Evolutionary conservation across 371 early-diverging fungal species (phyloP), one percentile per base, ranked within the genome.

Genomic region (Mucor plumbeus): DNA sequence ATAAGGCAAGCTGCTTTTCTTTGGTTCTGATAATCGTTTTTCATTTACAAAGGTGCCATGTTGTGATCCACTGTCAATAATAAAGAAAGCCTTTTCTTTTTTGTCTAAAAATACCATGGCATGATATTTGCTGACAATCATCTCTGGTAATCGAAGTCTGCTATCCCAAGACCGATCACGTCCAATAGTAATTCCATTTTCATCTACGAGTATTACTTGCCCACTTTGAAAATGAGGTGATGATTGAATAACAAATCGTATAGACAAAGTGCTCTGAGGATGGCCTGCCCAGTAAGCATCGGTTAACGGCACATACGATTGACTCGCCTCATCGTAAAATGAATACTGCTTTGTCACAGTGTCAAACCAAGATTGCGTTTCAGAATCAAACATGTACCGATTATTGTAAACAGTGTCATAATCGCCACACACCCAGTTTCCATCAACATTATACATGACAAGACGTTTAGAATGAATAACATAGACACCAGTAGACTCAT

Each of bases 101-200:
- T 61, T 64, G 39, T 74, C 61, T 8, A 71, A 61, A 59, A 68
- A 83, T 7, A 83, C 65, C 31, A 74, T 74, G 50, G 81, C 80
- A 48, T 83, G 83, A 38, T 69, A 77, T 58, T 80, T 80, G 58
- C 79, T 79, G 2, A 78, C 77, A 21, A 73, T 73, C 77, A 83
- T 75, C 31, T 83, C 81, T 1, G 81, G 72, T 41, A 83, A 40
- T 19, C 83, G 73, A 9, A 83, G 47, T 5, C 81, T 79, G 41
- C 67, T 60, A 36, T 72, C 73, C 68, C 77, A 75, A 1, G 74
- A 66, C 9, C 77, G 68, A 69, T 83, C 83, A 5, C 83, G 72
- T 0, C 83, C 83, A 11, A 83, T 65, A 0, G 77, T 77, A 1
- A 80, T 34, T 0, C 83, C 83, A 34, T 76, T 69, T 44, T 73